These are phyloP conservation scores for Tuber brumale DNA, from an alignment of 495 filamentous ascomycete species.

Conservation along the genomic window DNA sequence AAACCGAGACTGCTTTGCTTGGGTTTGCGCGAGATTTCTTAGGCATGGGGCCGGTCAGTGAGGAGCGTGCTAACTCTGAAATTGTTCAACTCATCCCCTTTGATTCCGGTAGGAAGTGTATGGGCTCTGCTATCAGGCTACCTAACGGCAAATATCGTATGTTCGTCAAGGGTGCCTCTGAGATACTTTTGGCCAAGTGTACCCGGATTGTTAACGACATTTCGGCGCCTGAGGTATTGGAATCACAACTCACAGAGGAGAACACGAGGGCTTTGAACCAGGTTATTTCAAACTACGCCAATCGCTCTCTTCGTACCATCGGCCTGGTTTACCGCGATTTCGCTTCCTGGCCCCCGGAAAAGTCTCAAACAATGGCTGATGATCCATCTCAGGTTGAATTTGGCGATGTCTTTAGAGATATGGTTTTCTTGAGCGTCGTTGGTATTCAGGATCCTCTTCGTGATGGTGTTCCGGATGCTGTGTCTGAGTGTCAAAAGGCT, in stretches of 20 bases:
- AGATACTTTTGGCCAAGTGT: conserved; percentile 63
- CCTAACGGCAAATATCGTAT: conserved; percentile 62
- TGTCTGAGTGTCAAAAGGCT: conserved; percentile 65
- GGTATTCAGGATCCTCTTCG: conserved; percentile 76
- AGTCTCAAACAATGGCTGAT: conserved; percentile 51
- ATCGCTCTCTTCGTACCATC: conserved; percentile 67
- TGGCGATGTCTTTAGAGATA: conserved; percentile 60
- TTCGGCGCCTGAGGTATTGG: conserved; percentile 45
- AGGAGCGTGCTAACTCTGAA: conserved; percentile 54
- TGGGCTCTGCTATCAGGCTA: conserved; percentile 70
- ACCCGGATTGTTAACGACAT: conserved; percentile 54
- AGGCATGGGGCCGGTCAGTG: conserved; percentile 55
- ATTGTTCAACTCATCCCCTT: conserved; percentile 73
- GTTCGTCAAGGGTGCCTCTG: conserved; percentile 82
- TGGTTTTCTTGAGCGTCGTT: conserved; percentile 62
- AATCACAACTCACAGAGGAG: conserved; percentile 47
- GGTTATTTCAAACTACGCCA: conserved; percentile 60
- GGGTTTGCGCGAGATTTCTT: conserved; percentile 58
- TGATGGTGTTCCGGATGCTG: conserved; percentile 66
- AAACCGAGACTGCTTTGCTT: conserved; percentile 67
- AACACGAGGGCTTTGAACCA: conserved; percentile 49
- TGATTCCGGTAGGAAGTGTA: conserved; percentile 80
- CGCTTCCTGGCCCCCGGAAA: conserved; percentile 64
- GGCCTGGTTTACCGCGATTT: conserved; percentile 70
- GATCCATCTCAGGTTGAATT: conserved; percentile 58